A percentile compares a stretch with the other conserved stretches of the same genome.
Evolutionary conservation across 805 yeast species (phyloP).

Genomic region (Zygotorulaspora sp.): DNA sequence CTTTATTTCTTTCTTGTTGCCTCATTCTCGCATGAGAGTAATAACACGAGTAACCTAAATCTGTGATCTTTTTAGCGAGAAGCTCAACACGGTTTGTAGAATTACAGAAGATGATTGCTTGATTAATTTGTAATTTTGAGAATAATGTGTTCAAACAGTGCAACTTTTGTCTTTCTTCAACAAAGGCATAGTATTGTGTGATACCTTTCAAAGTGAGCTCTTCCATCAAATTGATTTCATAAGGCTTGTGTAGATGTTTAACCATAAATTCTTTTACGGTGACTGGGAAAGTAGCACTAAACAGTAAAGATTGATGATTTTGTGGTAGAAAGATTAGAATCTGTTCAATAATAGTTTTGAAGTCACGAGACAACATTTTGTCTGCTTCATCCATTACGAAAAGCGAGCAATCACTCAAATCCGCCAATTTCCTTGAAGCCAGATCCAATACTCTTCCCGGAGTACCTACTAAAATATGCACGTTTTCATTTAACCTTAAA

Average conservation of each 20-base stretch:
- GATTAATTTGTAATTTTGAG: constrained; percentile 91
- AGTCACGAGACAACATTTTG: constrained; percentile 89
- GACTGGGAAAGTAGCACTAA: constrained; percentile 94
- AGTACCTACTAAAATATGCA: constrained; percentile 92
- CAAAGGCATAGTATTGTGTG: constrained; percentile 97
- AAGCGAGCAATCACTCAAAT: constrained; percentile 76
- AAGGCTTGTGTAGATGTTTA: constrained; percentile 82
- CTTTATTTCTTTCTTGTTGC: constrained; percentile 94
- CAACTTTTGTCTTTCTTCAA: constrained; percentile 91
- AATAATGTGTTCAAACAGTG: constrained; percentile 94
- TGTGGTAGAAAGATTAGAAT: constrained; percentile 76
- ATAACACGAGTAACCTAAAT: constrained; percentile 92
- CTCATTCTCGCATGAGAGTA: constrained; percentile 98
- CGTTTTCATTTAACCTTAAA: constrained; percentile 85
- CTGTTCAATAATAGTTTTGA: constrained; percentile 80
- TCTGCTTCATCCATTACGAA: constrained; percentile 99
- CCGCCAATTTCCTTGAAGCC: constrained; percentile 83
- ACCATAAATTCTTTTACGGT: constrained; percentile 92
- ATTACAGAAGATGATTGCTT: constrained; percentile 94
- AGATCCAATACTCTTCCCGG: constrained; percentile 96
- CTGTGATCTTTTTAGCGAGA: constrained; percentile 92
- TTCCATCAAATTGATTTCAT: constrained; percentile 95
- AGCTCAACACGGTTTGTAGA: constrained; percentile 95
- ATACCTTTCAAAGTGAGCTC: constrained; percentile 94
- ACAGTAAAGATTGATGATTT: constrained; percentile 77